These are phyloP conservation scores for Fraxinus baroniana DNA, from an alignment of 305 asterid species.

Conservation along the genomic window DNA sequence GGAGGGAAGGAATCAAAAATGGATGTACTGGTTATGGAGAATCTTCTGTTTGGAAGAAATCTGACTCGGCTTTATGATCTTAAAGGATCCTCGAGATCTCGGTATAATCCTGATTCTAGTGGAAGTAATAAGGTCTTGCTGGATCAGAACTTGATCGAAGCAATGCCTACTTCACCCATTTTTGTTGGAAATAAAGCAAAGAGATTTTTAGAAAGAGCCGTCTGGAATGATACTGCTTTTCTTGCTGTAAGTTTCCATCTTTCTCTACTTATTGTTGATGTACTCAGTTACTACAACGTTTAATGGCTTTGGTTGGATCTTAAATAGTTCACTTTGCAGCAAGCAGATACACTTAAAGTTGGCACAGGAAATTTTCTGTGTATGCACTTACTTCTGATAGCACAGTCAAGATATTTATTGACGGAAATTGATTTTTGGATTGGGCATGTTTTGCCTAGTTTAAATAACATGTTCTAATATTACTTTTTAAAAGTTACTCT, in stretches of 20 bases:
- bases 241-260: conserved; percentile 62
- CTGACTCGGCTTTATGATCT: conserved; percentile 78
- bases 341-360: background rate
- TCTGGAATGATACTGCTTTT: conserved; percentile 89
- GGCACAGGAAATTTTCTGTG: background rate
- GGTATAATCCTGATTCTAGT: conserved; percentile 72
- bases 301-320: background rate
- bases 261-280: background rate
- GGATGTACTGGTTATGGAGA: conserved; percentile 90
- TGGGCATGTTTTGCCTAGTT: background rate
- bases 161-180: conserved; percentile 88
- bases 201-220: conserved; percentile 73
- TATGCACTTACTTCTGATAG: background rate
- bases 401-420: background rate
- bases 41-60: conserved; percentile 70
- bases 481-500: background rate
- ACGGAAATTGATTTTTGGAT: conserved; percentile 1
- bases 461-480: background rate
- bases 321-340: background rate
- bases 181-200: conserved; percentile 81
- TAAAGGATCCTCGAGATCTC: conserved; percentile 79
- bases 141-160: conserved; percentile 88
- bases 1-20: conserved; percentile 83
- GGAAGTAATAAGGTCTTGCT: conserved; percentile 75
- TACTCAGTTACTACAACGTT: background rate